These are phyloP conservation scores for Phialophora expanda DNA, from an alignment of 2,329 filamentous ascomycete species.

Conservation along the genomic window DNA sequence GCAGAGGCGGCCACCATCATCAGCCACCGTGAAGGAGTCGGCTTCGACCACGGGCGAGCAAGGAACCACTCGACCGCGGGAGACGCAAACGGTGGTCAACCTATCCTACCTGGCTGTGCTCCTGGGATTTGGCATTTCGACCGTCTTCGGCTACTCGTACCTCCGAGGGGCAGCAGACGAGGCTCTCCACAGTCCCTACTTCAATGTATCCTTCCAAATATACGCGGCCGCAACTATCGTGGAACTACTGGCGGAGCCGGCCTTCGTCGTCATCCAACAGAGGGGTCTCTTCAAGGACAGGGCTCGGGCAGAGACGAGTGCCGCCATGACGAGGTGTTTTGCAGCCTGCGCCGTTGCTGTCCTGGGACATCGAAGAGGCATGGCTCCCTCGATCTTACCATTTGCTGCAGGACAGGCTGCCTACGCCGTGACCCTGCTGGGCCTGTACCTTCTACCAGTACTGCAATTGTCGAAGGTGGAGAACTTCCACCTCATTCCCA, in stretches of 20 bases:
- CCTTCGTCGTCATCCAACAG: constrained; percentile 85
- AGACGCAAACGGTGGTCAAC: constrained; percentile 79
- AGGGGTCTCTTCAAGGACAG: constrained; percentile 79
- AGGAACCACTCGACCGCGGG: constrained; percentile 32
- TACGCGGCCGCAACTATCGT: constrained; percentile 66
- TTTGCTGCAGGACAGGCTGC: constrained; percentile 86
- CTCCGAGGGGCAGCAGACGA: constrained; percentile 59
- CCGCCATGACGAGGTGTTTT: constrained; percentile 77
- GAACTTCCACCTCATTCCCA: constrained; percentile 71
- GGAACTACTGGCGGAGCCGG: constrained; percentile 84
- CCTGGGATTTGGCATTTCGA: constrained; percentile 69
- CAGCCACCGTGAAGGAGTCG: constrained; percentile 19
- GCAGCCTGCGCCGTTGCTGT: constrained; percentile 71
- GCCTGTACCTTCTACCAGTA: constrained; percentile 72
- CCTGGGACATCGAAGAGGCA: constrained; percentile 54
- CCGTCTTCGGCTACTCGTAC: constrained; percentile 71
- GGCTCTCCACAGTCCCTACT: constrained; percentile 64
- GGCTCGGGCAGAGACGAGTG: constrained; percentile 80
- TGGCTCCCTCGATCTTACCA: constrained; percentile 75
- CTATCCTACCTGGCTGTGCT: constrained; percentile 78
- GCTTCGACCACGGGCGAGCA: constrained; percentile 29
- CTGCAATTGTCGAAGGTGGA: constrained; percentile 59
- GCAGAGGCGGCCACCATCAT: constrained; percentile 68
- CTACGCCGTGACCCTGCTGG: constrained; percentile 72
- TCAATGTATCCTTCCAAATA: constrained; percentile 61